Evolutionary conservation across 768 basidiomycete species (phyloP), one percentile per base, ranked within the genome.

Genomic region (Collybiopsis confluens): DNA sequence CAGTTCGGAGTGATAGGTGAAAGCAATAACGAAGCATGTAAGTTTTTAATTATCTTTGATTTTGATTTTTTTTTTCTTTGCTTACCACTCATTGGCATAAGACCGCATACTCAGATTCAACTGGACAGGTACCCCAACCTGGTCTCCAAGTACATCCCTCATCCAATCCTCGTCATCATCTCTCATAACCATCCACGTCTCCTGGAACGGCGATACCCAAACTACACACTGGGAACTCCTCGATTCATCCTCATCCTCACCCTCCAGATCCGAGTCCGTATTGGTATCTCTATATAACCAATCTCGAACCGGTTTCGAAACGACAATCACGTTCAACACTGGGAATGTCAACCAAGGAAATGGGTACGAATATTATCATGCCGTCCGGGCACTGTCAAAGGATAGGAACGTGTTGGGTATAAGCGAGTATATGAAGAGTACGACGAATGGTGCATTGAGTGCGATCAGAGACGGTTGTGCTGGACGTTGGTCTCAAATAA

Each of bases 191-290:
- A 23, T 59, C 21, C 58, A 58, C 21, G 61, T 58, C 4, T 57
- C 56, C 15, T 62, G 61, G 61, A 62, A 59, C 49, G 61, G 61
- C n/a, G 59, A 56, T 16, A 62, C 61, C 6, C 54, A 55, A 9
- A 58, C 56, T 6, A 26, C 46, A 7, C n/a, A 21, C 15, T 61
- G 57, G 54, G 37, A 30, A n/a, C 40, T 59, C 8, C 24, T 54
- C 13, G 56, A 54, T 16, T 58, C 58, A 1, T 27, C 37, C 28
- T 7, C 33, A n/a, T 45, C 41, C 9, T 44, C 45, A 6, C n/a
- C n/a, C n/a, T n/a, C n/a, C n/a, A n/a, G n/a, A n/a, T 42, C 43
- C 8, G 30, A 38, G 1, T 43, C 55, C 9, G n/a, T 20, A 20
- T 21, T 10, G 5, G 18, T 33, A 30, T 44, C 41, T 8, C 13